A percentile compares a stretch with the other conserved stretches of the same genome.
Evolutionary conservation across 176 grass and related monocot species (phyloP).

Genomic region (Avena eriantha): DNA sequence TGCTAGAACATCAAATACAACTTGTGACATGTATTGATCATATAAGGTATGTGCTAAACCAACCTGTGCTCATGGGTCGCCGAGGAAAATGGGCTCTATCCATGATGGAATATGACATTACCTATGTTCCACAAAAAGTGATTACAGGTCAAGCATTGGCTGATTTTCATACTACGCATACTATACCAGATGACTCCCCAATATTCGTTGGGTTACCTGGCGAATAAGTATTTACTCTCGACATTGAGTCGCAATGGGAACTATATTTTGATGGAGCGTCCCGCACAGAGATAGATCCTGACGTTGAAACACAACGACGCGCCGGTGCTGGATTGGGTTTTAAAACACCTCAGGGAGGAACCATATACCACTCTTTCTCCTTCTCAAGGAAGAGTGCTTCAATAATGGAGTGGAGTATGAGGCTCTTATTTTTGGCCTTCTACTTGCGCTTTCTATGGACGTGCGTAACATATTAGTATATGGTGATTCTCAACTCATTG

Average conservation of each 20-base stretch:
- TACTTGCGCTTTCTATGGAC: background rate
- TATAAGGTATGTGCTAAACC: too few species aligned
- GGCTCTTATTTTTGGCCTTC: background rate
- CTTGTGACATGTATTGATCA: too few species aligned
- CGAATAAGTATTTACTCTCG: background rate
- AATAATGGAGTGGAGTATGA: slow-evolving; percentile 13
- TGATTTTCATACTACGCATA: too few species aligned
- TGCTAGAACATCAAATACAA: too few species aligned
- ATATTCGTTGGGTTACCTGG: background rate
- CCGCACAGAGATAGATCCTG: background rate
- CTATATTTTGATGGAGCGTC: background rate
- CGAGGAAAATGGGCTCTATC: too few species aligned
- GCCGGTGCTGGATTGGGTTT: background rate
- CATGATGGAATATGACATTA: too few species aligned
- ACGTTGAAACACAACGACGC: background rate
- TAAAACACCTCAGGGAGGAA: background rate
- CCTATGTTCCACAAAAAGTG: too few species aligned
- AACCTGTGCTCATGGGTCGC: too few species aligned
- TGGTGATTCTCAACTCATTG: background rate
- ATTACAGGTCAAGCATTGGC: too few species aligned
- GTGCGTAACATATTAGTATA: background rate
- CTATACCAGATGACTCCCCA: background rate
- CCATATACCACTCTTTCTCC: background rate
- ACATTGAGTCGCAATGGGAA: background rate
- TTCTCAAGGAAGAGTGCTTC: background rate